Evolutionary conservation across 768 basidiomycete genomes (phyloP).

Genomic region (Termitomyces sp.): DNA sequence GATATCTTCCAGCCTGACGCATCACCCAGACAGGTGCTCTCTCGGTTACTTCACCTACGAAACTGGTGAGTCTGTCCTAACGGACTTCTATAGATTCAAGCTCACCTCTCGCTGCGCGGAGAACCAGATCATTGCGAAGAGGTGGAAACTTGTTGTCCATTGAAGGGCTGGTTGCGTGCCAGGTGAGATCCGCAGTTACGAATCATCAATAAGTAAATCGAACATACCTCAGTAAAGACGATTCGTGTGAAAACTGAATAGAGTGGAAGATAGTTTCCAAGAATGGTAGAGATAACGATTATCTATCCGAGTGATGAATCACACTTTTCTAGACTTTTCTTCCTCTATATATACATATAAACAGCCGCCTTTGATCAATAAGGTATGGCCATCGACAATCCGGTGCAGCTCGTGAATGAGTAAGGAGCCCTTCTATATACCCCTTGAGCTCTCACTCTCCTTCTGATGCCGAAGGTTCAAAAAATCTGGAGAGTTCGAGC

Average conservation of each 20-base stretch:
- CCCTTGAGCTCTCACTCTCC: neutral
- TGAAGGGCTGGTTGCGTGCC: neutral
- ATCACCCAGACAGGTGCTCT: conserved; percentile 98
- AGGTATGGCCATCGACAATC: conserved; percentile 50
- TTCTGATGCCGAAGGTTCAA: conserved; percentile 53
- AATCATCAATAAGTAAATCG: neutral
- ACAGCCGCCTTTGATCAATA: neutral
- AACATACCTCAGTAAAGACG: neutral
- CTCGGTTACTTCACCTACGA: conserved; percentile 76
- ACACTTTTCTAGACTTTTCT: too few species aligned
- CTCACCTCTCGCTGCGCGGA: conserved; percentile 83
- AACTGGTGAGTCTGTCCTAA: conserved; percentile 1
- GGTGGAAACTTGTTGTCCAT: conserved; percentile 58
- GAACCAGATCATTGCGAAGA: conserved; percentile 81
- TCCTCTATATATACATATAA: too few species aligned
- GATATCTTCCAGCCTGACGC: conserved; percentile 94
- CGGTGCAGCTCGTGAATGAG: conserved; percentile 65
- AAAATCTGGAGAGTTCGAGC: conserved; percentile 77
- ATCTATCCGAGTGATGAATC: conserved; percentile 3
- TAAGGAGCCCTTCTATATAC: conserved; percentile 23
- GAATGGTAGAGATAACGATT: conserved; percentile 13
- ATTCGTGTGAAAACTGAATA: neutral
- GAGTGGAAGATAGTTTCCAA: neutral
- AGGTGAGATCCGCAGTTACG: neutral
- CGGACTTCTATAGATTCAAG: neutral